Percentiles rank a stretch among this genome's conserved stretches.
These are phyloP conservation scores for Thielaviopsis musarum DNA, from an alignment of 2,329 filamentous ascomycete genomes.

Conservation along the genomic window DNA sequence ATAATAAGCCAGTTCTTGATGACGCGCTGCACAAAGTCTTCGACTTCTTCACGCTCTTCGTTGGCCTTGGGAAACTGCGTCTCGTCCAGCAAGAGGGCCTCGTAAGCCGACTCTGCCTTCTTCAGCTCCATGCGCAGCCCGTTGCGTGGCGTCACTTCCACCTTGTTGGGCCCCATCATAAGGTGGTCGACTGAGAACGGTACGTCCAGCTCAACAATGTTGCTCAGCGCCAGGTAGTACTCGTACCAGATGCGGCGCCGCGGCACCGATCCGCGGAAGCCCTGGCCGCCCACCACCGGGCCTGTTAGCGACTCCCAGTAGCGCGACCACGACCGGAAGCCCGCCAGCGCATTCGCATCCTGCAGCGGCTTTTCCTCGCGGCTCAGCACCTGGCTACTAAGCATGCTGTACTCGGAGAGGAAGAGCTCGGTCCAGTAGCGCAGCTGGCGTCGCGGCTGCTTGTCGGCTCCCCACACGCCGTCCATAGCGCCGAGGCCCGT, in stretches of 20 bases:
- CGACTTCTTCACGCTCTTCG: constrained; percentile 61
- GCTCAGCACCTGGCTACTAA: constrained; percentile 43
- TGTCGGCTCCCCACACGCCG: constrained; percentile 28
- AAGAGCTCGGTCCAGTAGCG: constrained; percentile 65
- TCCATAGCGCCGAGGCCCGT: constrained; percentile 48
- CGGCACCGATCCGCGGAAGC: constrained; percentile 41
- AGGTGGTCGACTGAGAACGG: constrained; percentile 36
- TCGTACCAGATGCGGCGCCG: constrained; percentile 63
- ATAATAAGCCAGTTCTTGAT: constrained; percentile 75
- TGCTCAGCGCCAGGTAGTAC: constrained; percentile 67
- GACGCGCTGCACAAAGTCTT: constrained; percentile 63
- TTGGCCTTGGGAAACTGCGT: constrained; percentile 73
- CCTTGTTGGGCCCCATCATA: constrained; percentile 25
- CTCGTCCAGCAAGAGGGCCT: constrained; percentile 59
- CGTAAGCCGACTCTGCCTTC: constrained; percentile 62
- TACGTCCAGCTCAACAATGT: constrained; percentile 51
- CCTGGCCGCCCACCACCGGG: constrained; percentile 34
- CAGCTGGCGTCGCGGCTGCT: constrained; percentile 44
- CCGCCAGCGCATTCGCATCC: constrained; percentile 35
- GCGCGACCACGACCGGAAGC: constrained; percentile 50
- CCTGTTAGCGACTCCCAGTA: constrained; percentile 44
- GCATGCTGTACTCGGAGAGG: constrained; percentile 56
- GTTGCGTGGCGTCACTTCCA: constrained; percentile 37
- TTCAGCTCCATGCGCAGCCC: constrained; percentile 64
- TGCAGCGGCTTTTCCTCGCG: constrained; percentile 32